phyloP scores from a whole-genome alignment of 2,329 filamentous ascomycete genomes.

The Stenocarpella maydis region DNA sequence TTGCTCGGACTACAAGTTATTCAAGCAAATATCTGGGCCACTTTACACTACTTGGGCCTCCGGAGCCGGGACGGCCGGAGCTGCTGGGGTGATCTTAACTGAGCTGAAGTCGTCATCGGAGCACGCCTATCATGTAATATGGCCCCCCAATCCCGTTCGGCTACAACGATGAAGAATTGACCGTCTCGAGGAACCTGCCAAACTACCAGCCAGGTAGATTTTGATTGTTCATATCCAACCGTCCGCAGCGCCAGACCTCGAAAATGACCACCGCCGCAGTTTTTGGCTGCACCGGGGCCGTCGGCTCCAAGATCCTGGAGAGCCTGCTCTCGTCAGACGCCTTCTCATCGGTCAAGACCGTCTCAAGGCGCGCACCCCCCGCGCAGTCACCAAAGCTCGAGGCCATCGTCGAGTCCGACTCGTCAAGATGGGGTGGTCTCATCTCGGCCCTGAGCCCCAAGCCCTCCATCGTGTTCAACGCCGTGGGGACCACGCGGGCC shows the following conservation, averaged over 20 bases:
- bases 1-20: not conserved
- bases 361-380: constrained; percentile 71
- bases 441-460: constrained; percentile 63
- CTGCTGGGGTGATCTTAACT: not conserved
- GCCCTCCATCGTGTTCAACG: constrained; percentile 75
- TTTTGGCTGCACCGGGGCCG: constrained; percentile 72
- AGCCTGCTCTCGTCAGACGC: constrained; percentile 64
- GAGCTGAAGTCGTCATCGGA: constrained; percentile 10
- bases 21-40: too few relatives aligned
- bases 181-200: not conserved
- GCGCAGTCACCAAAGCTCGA: constrained; percentile 67
- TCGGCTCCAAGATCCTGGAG: constrained; percentile 77
- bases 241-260: not conserved
- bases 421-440: constrained; percentile 70
- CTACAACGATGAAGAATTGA: not conserved
- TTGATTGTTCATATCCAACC: not conserved
- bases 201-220: too few relatives aligned
- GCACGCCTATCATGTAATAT: not conserved
- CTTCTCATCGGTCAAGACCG: constrained; percentile 63
- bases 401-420: constrained; percentile 73
- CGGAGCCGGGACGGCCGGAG: constrained; percentile 9
- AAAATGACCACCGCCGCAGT: constrained; percentile 60
- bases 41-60: too few relatives aligned
- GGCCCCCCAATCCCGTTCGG: not conserved
- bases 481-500: constrained; percentile 80